phyloP scores from a whole-genome alignment of 2,329 filamentous ascomycete species.

The Fusarium dlaminii region DNA sequence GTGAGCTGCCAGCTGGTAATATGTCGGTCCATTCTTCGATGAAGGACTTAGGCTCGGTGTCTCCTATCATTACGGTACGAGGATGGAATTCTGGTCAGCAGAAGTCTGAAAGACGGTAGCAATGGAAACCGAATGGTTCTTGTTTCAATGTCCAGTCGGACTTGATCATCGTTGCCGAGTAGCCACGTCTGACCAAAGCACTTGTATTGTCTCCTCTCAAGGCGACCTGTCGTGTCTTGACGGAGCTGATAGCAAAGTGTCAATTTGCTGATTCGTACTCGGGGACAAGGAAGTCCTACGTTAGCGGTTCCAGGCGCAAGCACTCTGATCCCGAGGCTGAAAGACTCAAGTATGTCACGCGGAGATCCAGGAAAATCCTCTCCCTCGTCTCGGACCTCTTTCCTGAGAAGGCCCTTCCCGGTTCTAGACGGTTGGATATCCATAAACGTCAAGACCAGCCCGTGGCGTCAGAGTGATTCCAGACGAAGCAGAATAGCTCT shows the following conservation, averaged over 20 bases:
- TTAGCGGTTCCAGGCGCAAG: background rate
- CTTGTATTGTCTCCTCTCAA: background rate
- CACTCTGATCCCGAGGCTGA: background rate
- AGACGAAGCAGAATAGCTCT: background rate
- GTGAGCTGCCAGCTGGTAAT: background rate
- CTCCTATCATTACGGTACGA: too few relatives aligned
- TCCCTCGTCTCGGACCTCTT: background rate
- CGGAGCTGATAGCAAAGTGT: background rate
- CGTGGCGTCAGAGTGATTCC: constrained; percentile 12
- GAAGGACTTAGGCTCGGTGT: background rate
- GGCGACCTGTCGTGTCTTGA: background rate
- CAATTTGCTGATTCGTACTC: background rate
- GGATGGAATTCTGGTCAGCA: background rate
- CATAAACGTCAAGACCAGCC: background rate
- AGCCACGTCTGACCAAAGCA: background rate
- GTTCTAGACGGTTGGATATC: background rate
- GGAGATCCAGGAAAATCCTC: background rate
- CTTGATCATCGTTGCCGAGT: background rate
- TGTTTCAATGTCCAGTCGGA: background rate
- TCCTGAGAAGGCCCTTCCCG: background rate
- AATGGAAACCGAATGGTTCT: background rate
- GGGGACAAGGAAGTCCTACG: background rate
- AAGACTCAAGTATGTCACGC: background rate
- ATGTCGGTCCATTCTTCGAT: background rate
- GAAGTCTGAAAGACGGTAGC: background rate